phyloP scores from a whole-genome alignment of 768 basidiomycete genomes.

The Pisolithus tinctorius region DNA sequence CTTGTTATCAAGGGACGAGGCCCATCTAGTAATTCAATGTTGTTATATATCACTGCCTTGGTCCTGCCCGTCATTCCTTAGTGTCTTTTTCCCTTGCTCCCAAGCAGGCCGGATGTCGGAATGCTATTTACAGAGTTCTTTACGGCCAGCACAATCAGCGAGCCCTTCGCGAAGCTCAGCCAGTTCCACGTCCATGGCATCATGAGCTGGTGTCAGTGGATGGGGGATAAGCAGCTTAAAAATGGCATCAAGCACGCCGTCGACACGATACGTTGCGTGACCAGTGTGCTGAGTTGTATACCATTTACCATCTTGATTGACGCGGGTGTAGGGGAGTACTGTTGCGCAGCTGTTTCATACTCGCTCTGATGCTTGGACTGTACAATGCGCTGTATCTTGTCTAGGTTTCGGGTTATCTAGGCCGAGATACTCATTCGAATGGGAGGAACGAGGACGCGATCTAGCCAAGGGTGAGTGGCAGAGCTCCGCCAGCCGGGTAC shows the following conservation, averaged over 20 bases:
- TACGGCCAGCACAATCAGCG: conserved; percentile 66
- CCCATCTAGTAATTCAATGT: conserved; percentile 22
- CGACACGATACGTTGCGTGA: neutral
- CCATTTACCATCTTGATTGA: conserved; percentile 27
- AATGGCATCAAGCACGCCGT: conserved; percentile 44
- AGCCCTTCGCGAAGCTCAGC: conserved; percentile 52
- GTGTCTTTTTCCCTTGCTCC: conserved; percentile 44
- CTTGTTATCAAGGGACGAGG: conserved; percentile 41
- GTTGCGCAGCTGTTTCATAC: conserved; percentile 43
- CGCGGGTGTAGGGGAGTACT: conserved; percentile 53
- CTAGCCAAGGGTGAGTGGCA: neutral
- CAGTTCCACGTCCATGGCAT: conserved; percentile 49
- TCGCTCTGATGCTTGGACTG: conserved; percentile 45
- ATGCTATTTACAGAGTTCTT: conserved; percentile 58
- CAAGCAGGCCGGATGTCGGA: conserved; percentile 43
- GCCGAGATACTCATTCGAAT: conserved; percentile 12
- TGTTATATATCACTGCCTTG: no score
- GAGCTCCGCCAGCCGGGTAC: neutral
- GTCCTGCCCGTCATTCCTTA: conserved; percentile 52
- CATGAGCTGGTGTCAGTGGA: conserved; percentile 46
- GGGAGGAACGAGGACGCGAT: neutral
- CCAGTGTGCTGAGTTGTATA: neutral
- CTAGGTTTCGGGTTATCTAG: conserved; percentile 45
- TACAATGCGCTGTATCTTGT: conserved; percentile 48
- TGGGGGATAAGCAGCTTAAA: conserved; percentile 59